phyloP scores from a whole-genome alignment of 352 stramenopile species.

The Phytopythium oedochilum region DNA sequence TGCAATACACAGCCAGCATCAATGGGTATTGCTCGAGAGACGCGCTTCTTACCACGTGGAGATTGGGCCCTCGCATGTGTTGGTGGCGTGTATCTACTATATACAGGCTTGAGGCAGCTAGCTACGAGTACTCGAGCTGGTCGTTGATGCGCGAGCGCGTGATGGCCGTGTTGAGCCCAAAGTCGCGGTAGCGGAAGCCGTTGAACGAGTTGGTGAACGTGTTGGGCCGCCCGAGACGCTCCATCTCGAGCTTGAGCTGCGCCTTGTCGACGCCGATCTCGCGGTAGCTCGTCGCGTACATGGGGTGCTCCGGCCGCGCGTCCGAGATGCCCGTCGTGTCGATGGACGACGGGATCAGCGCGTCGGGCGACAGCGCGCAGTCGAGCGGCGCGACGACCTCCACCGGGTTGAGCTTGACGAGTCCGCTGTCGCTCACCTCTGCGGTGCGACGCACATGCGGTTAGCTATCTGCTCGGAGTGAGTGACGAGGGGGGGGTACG shows the following conservation, averaged over 20 bases:
- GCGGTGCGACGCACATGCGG: neutral
- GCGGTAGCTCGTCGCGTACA: slow-evolving; percentile 72
- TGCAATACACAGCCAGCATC: slow-evolving; percentile 4
- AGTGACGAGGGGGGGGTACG: too few species aligned
- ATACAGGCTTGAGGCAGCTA: neutral
- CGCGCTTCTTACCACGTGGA: neutral
- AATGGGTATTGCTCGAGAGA: slow-evolving; percentile 3
- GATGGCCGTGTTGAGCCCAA: slow-evolving; percentile 74
- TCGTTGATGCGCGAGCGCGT: slow-evolving; percentile 80
- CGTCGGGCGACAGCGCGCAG: slow-evolving; percentile 40
- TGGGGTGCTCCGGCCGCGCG: slow-evolving; percentile 48
- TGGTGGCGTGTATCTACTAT: neutral
- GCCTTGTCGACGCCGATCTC: slow-evolving; percentile 74
- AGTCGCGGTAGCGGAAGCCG: slow-evolving; percentile 80
- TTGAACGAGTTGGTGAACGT: slow-evolving; percentile 85
- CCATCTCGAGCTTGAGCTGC: slow-evolving; percentile 64
- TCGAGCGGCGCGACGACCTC: slow-evolving; percentile 54
- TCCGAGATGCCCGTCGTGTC: slow-evolving; percentile 63
- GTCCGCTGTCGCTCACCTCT: slow-evolving; percentile 55
- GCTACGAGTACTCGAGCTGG: slow-evolving; percentile 51
- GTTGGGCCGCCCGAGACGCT: slow-evolving; percentile 59
- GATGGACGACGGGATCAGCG: slow-evolving; percentile 42
- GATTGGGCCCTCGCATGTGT: neutral
- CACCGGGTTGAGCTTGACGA: slow-evolving; percentile 46
- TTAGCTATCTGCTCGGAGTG: neutral